Evolutionary conservation across 78 protist genomes (phyloP).

Genomic region (Anaeramoeba flamelloides): DNA sequence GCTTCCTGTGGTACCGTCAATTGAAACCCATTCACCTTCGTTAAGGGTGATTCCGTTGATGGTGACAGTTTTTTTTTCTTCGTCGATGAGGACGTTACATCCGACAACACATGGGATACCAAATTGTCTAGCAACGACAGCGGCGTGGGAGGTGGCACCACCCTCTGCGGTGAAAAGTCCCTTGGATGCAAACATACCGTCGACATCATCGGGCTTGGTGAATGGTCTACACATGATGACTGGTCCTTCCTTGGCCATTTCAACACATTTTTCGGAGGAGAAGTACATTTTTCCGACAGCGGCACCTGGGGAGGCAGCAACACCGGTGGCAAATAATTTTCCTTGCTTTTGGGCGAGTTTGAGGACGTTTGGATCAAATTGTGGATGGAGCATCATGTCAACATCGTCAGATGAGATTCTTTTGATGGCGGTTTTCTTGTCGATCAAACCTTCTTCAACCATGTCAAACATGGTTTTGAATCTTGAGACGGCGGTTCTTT

Average conservation of each 20-base stretch:
- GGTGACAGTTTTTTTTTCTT: conserved; percentile 11
- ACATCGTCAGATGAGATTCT: conserved; percentile 21
- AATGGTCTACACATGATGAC: conserved; percentile 45
- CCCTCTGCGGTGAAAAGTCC: conserved; percentile 58
- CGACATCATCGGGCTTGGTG: conserved; percentile 63
- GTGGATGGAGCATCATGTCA: conserved; percentile 25
- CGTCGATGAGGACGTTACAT: too few species aligned
- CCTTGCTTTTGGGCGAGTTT: too few species aligned
- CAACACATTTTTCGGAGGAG: conserved; percentile 22
- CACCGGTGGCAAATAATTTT: conserved; percentile 27
- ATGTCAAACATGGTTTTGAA: conserved; percentile 50
- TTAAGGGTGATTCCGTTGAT: conserved; percentile 12
- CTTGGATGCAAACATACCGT: conserved; percentile 41
- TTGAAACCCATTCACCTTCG: conserved; percentile 42
- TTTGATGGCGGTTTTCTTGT: conserved; percentile 34
- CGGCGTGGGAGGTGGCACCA: conserved; percentile 57
- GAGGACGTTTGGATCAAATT: conserved; percentile 31
- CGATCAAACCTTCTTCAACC: conserved; percentile 55
- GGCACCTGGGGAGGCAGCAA: conserved; percentile 58
- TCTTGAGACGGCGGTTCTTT: conserved; percentile 27
- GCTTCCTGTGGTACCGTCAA: conserved; percentile 52
- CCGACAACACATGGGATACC: conserved; percentile 57
- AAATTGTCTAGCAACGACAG: conserved; percentile 67
- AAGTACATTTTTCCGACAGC: conserved; percentile 31
- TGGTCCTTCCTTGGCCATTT: conserved; percentile 15